Conservation (phyloP, 345 rosid genomes). For the Cochlearia excelsa region DNA sequence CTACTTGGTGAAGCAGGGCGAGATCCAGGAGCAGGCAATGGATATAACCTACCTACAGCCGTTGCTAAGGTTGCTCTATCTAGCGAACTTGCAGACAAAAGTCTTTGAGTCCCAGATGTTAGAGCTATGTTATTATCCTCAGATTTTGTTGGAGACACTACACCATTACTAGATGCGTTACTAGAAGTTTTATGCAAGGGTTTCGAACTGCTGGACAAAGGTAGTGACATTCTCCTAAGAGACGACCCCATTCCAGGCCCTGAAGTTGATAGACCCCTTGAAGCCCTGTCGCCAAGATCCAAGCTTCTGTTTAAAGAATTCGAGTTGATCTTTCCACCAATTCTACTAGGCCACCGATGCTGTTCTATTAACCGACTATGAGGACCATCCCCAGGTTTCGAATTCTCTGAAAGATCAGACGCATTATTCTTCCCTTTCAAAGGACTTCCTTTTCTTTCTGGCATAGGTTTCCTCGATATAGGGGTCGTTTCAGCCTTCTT, state of each 20-base stretch:
- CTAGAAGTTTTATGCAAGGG: conserved; percentile 58
- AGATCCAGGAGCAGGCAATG: conserved; percentile 46
- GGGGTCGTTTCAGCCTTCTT: conserved; percentile 52
- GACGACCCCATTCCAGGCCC: conserved; percentile 50
- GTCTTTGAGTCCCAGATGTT: conserved; percentile 44
- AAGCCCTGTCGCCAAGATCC: conserved; percentile 58
- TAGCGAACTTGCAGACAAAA: conserved; percentile 43
- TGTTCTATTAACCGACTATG: conserved; percentile 79
- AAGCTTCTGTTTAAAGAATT: conserved; percentile 51
- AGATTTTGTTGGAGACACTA: conserved; percentile 44
- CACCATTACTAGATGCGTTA: conserved; percentile 48
- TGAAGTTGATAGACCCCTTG: conserved; percentile 40
- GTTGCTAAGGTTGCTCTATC: conserved; percentile 47
- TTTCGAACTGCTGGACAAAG: conserved; percentile 40
- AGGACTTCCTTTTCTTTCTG: conserved; percentile 83
- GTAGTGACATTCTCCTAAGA: conserved; percentile 46
- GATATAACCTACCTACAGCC: conserved; percentile 53
- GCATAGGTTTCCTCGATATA: conserved; percentile 60
- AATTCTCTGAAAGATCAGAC: conserved; percentile 85
- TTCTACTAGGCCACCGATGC: conserved; percentile 90
- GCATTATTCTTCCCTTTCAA: conserved; percentile 67
- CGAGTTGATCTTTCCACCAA: conserved; percentile 54
- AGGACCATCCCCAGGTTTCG: conserved; percentile 71
- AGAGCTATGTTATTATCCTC: conserved; percentile 44
- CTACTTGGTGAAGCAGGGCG: conserved; percentile 75